Base-by-base conservation (phyloP, 495 filamentous ascomycete genomes). In the Glonium stellatum region DNA sequence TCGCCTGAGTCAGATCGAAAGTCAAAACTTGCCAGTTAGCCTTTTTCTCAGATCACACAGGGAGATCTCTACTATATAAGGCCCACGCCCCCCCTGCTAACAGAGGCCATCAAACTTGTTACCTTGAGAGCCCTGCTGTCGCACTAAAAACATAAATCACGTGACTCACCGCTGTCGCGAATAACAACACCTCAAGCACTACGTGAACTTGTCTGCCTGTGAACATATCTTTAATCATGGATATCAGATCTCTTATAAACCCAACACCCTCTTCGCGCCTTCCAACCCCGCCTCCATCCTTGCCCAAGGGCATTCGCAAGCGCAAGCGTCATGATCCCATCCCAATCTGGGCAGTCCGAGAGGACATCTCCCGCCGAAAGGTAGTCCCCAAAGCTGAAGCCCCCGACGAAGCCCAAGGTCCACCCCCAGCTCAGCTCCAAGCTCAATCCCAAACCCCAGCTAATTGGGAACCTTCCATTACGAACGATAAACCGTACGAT, bases 391-490 rank as follows among this genome's bases (percentile, higher is more conserved):
- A 44, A 4, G 19, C 11, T 15, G 19, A 22, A 25, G 0, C 48
- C 6, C 18, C 25, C 1, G 48, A 10, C 8, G 18, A 18, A 25
- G 5, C 25, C 48, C 48, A 51, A 27, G 19, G 4, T 15, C 48
- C 15, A 15, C 21, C 25, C 23, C 48, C 4, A 9, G 48, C 27
- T 23, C 21, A 4, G 0, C 19, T 15, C 25, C 48, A 23, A 51
- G 48, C 15, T 15, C 48, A 25, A 22, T 22, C 21, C 21, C 18
- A 15, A 23, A 31, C 6, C 48, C 25, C 6, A 51, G 25, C 5
- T 13, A 11, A 44, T 18, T 44, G 39, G 39, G 61, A 67, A 44
- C 65, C 60, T n/a, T 61, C 65, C 0, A 34, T 67, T 12, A 56
- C 54, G 13, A 41, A 64, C 39, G 58, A 61, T 12, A 15, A 48